Evolutionary conservation across 2,329 filamentous ascomycete species (phyloP), one percentile per base, ranked within the genome.

Genomic region (Aspergillus alliaceus): DNA sequence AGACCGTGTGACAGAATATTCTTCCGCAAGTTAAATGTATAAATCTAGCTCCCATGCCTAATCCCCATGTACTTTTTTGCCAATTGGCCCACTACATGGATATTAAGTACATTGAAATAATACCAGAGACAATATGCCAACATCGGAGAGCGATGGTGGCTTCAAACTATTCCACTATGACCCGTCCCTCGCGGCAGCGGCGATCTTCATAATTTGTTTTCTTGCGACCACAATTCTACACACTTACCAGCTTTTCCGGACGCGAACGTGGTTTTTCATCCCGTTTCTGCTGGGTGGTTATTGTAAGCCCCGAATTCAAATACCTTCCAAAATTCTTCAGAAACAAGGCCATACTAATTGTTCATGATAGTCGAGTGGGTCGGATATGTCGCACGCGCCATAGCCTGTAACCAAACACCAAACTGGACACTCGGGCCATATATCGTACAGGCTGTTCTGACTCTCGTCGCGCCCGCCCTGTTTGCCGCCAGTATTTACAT

Each of bases 401-500:
- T 56, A 8, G 51, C 54, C 8, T 20, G 22, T n/a, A 51, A 52
- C 1, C 54, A 67, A 56, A 56, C 58, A 1, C 66, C 66, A 4
- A 25, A 67, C 42, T 67, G 58, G 56, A 58, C 57, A 6, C 56
- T 59, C 5, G 60, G 56, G 15, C 64, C 65, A 9, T 68, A 64
- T 18, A 56, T 68, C 7, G 49, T 57, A 11, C 61, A 68, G 12
- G 59, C 58, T 11, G 50, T 68, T 7, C 53, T 66, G 6, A 55
- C 66, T 18, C 54, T 68, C 3, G 42, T 68, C 0, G 66, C 66
- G 0, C 66, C 66, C 4, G 59, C 65, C 4, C 52, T 68, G 6
- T 64, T 68, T 27, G 62, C 66, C 0, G 66, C 66, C 3, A 64
- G 60, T 1, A 63, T 68, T 12, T 68, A 68, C 25, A 68, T 68